Evolutionary conservation across 345 rosid genomes (phyloP).

Genomic region (Salix koriyanagi): DNA sequence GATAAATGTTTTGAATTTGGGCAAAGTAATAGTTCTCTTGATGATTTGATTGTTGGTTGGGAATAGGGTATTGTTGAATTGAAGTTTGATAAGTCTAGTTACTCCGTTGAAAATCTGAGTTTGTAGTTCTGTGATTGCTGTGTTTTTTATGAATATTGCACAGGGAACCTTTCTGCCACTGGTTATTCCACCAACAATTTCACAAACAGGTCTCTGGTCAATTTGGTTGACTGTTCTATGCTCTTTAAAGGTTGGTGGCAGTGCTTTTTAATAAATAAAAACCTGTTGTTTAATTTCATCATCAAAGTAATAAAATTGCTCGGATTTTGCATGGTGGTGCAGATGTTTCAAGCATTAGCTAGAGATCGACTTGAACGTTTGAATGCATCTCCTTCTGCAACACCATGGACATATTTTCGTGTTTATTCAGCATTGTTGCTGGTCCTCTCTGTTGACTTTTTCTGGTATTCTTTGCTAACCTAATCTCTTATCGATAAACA

Average conservation of each 20-base stretch:
- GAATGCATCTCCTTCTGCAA: constrained; percentile 94
- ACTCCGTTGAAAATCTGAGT: background rate
- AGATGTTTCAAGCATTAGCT: constrained; percentile 99
- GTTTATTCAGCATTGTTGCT: constrained; percentile 72
- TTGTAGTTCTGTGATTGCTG: background rate
- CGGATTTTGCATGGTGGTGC: constrained; percentile 11
- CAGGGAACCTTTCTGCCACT: constrained; percentile 93
- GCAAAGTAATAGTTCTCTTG: background rate
- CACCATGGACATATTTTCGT: constrained; percentile 82
- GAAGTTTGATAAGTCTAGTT: background rate
- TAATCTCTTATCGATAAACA: constrained; percentile 3
- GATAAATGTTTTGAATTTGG: background rate
- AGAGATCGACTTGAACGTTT: constrained; percentile 93
- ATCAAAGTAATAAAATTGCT: background rate
- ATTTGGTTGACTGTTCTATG: constrained; percentile 80
- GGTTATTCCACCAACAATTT: constrained; percentile 77
- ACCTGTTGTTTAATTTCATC: constrained; percentile 12
- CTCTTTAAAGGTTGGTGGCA: constrained; percentile 65
- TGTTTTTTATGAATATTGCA: constrained; percentile 16
- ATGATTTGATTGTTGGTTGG: background rate
- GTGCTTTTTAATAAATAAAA: constrained; percentile 3
- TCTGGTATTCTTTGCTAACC: constrained; percentile 55
- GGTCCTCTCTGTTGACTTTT: constrained; percentile 67
- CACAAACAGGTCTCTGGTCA: constrained; percentile 84
- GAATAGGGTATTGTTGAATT: background rate